Evolutionary conservation across 2,329 filamentous ascomycete species (phyloP).

Genomic region (Tolypocladium amazonense): DNA sequence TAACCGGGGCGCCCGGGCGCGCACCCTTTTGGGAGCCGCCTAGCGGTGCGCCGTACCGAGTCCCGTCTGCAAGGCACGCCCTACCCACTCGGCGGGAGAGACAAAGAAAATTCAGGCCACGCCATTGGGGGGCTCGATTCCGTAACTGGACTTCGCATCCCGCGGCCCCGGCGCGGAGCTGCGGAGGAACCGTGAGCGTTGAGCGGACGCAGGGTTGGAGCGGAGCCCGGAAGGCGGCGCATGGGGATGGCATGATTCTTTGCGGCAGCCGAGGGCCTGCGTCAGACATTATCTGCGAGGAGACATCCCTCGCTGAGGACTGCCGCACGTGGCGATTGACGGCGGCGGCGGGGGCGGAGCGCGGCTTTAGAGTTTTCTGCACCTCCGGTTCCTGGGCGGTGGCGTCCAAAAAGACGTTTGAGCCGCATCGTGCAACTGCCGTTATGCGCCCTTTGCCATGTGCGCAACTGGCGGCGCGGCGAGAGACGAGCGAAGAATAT

Average conservation of each 20-base stretch:
- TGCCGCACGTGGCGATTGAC: background rate
- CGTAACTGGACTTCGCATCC: background rate
- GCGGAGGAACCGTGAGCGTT: background rate
- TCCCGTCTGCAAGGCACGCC: too few species aligned
- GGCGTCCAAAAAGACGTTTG: background rate
- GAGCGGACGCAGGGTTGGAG: background rate
- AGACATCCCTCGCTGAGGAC: background rate
- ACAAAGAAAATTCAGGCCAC: background rate
- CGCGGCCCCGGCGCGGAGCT: background rate
- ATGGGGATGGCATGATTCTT: background rate
- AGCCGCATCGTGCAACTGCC: background rate
- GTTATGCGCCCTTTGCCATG: background rate
- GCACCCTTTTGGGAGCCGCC: too few species aligned
- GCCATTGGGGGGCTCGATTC: background rate
- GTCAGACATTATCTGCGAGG: background rate
- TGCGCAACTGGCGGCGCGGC: background rate
- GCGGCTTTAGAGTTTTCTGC: background rate
- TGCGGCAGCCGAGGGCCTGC: background rate
- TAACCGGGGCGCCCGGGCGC: too few species aligned
- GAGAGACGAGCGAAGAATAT: background rate
- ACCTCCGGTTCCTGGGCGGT: background rate
- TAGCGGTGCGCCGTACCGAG: too few species aligned
- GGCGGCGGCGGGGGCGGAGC: background rate
- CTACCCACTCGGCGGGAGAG: background rate
- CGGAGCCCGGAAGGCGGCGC: background rate